phyloP scores from a whole-genome alignment of 1,284 basidiomycete species.

The Fomes fomentarius region DNA sequence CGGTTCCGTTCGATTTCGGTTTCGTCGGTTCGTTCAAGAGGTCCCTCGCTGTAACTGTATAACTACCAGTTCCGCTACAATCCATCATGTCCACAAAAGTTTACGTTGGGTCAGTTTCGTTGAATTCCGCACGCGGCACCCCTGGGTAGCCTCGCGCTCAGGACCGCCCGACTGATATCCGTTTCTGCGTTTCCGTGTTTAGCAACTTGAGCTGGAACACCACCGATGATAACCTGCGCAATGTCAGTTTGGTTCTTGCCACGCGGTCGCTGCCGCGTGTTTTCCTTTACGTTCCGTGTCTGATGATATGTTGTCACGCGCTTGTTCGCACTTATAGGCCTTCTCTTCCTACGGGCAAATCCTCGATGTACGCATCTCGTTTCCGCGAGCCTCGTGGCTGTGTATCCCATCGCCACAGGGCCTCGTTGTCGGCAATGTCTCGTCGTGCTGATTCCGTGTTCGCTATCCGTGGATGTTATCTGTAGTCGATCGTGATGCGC shows the following conservation, averaged over 20 bases:
- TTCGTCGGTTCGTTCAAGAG: slow-evolving; percentile 49
- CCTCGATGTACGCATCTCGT: slow-evolving; percentile 67
- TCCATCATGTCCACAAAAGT: slow-evolving; percentile 73
- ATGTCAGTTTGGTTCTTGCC: slow-evolving; percentile 69
- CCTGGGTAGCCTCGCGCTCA: slow-evolving; percentile 12
- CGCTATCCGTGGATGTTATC: slow-evolving; percentile 31
- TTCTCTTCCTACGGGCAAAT: slow-evolving; percentile 71
- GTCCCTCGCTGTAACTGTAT: slow-evolving; percentile 46
- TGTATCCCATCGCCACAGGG: slow-evolving; percentile 15
- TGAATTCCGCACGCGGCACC: slow-evolving; percentile 24
- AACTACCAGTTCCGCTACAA: slow-evolving; percentile 38
- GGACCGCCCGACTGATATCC: slow-evolving; percentile 37
- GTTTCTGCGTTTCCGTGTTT: slow-evolving; percentile 38
- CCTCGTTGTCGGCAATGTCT: slow-evolving; percentile 1
- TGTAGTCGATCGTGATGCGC: slow-evolving; percentile 93
- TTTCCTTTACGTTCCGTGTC: slow-evolving; percentile 35
- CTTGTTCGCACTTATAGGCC: slow-evolving; percentile 53
- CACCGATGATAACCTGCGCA: slow-evolving; percentile 84
- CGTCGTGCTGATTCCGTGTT: slow-evolving; percentile 23
- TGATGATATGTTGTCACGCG: slow-evolving; percentile 31
- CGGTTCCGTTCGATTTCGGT: slow-evolving; percentile 36
- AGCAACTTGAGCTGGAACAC: slow-evolving; percentile 95
- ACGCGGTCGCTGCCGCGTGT: slow-evolving; percentile 42
- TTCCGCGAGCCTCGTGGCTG: slow-evolving; percentile 21
- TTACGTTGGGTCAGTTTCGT: slow-evolving; percentile 80